Evolutionary conservation across 208 protist species (phyloP).

Genomic region (Wallacemonas sp.): DNA sequence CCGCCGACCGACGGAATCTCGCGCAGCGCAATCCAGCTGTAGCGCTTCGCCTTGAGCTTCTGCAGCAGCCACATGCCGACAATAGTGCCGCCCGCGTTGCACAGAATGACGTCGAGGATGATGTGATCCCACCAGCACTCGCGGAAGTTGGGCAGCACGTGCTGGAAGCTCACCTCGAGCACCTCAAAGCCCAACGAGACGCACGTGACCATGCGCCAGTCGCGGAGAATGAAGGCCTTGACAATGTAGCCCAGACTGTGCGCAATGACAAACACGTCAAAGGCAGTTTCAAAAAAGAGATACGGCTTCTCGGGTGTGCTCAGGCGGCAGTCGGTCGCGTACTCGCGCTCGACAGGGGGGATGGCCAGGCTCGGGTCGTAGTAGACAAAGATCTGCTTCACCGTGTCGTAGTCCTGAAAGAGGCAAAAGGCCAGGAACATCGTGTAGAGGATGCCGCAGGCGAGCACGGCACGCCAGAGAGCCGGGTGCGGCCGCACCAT

Average conservation of each 20-base stretch:
- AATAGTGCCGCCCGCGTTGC: slow-evolving; percentile 95
- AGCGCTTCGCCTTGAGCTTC: slow-evolving; percentile 70
- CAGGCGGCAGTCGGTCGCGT: slow-evolving; percentile 94
- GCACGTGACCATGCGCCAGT: slow-evolving; percentile 88
- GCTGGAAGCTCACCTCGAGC: slow-evolving; percentile 95
- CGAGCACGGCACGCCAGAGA: slow-evolving; percentile 94
- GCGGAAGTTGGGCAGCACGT: slow-evolving; percentile 96
- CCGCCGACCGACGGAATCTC: slow-evolving; percentile 61
- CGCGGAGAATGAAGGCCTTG: slow-evolving; percentile 94
- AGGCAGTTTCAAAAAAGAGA: slow-evolving; percentile 75
- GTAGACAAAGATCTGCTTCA: slow-evolving; percentile 57
- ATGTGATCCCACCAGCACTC: slow-evolving; percentile 99
- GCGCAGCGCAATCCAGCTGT: slow-evolving; percentile 73
- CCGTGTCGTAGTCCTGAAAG: slow-evolving; percentile 85
- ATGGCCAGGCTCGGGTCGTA: slow-evolving; percentile 81
- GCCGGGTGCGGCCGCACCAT: slow-evolving; percentile 96
- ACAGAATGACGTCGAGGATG: slow-evolving; percentile 95
- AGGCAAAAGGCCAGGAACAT: slow-evolving; percentile 91
- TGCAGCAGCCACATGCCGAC: slow-evolving; percentile 82
- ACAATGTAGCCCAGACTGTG: slow-evolving; percentile 94
- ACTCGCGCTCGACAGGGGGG: slow-evolving; percentile 85
- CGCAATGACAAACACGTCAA: slow-evolving; percentile 95
- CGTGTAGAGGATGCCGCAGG: slow-evolving; percentile 91
- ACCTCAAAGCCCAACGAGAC: slow-evolving; percentile 95
- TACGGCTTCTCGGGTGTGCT: slow-evolving; percentile 83